phyloP scores from a whole-genome alignment of 768 basidiomycete species.

The Leucogyrophana mollusca region DNA sequence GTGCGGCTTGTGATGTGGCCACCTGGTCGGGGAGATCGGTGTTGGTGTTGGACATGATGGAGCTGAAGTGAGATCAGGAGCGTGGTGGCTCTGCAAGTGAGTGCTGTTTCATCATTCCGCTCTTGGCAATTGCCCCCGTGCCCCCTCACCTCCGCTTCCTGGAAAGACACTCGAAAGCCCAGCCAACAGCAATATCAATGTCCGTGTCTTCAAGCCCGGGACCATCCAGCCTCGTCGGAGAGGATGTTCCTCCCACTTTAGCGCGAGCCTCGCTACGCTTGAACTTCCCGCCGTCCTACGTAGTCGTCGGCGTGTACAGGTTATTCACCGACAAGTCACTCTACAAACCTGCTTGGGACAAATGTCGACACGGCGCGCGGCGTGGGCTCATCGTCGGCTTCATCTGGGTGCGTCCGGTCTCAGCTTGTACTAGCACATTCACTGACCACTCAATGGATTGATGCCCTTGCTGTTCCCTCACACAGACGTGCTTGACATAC shows the following conservation, averaged over 20 bases:
- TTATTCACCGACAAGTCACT: slow-evolving; percentile 72
- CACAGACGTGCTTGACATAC: slow-evolving; percentile 66
- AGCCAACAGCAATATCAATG: too few species aligned
- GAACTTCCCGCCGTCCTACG: slow-evolving; percentile 79
- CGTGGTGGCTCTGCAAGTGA: too few species aligned
- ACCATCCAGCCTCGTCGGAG: background rate
- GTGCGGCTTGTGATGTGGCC: slow-evolving; percentile 34
- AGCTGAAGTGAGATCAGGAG: too few species aligned
- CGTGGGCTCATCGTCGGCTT: slow-evolving; percentile 69
- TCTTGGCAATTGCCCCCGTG: too few species aligned
- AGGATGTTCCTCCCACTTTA: slow-evolving; percentile 46
- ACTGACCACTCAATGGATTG: background rate
- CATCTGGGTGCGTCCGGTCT: slow-evolving; percentile 56
- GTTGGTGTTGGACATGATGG: slow-evolving; percentile 4
- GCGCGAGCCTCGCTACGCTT: slow-evolving; percentile 59
- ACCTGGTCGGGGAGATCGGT: slow-evolving; percentile 30
- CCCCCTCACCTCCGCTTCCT: too few species aligned
- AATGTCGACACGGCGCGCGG: slow-evolving; percentile 74
- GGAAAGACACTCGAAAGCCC: too few species aligned
- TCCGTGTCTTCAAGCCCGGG: background rate
- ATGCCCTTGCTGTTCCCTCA: background rate
- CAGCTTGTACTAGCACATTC: background rate
- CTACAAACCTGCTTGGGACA: slow-evolving; percentile 78
- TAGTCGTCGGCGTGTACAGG: slow-evolving; percentile 81
- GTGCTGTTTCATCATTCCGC: too few species aligned